phyloP scores from a whole-genome alignment of 148 eudicot genomes.

The Vaccinium macrocarpon region DNA sequence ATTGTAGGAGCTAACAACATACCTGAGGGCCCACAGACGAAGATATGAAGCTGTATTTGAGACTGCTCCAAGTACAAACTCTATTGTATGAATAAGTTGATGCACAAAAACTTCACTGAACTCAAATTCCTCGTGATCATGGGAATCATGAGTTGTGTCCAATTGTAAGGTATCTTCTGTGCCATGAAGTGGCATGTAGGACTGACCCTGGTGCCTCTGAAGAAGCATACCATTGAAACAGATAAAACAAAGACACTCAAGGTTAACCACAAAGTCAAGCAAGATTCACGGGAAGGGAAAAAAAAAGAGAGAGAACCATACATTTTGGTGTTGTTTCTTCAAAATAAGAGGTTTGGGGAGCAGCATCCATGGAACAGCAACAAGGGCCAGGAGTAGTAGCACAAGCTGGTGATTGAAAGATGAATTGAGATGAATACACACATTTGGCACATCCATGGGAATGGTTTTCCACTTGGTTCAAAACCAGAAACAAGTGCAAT shows the following conservation, averaged over 20 bases:
- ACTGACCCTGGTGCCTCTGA: constrained; percentile 85
- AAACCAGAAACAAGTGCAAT: not conserved
- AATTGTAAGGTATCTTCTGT: constrained; percentile 60
- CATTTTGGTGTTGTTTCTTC: constrained; percentile 75
- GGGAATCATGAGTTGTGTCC: constrained; percentile 56
- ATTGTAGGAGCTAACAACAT: constrained; percentile 12
- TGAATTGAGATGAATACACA: not conserved
- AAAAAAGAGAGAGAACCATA: constrained; percentile 28
- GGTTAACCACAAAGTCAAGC: constrained; percentile 4
- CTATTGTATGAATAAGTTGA: constrained; percentile 94
- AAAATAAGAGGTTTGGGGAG: constrained; percentile 89
- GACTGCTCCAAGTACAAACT: constrained; percentile 97
- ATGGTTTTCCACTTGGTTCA: not conserved
- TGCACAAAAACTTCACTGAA: constrained; percentile 95
- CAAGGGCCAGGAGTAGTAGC: constrained; percentile 70
- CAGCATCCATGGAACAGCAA: constrained; percentile 98
- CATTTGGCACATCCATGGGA: not conserved
- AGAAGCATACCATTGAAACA: constrained; percentile 19
- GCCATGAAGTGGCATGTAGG: constrained; percentile 61
- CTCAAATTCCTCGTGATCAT: constrained; percentile 90
- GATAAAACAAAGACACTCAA: not conserved
- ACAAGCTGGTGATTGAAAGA: constrained; percentile 49
- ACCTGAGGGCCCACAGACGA: constrained; percentile 98
- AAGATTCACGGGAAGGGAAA: not conserved
- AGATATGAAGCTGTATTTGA: constrained; percentile 99